phyloP scores from a whole-genome alignment of 169 alveolate genomes.

The Plasmodium vivax region DNA sequence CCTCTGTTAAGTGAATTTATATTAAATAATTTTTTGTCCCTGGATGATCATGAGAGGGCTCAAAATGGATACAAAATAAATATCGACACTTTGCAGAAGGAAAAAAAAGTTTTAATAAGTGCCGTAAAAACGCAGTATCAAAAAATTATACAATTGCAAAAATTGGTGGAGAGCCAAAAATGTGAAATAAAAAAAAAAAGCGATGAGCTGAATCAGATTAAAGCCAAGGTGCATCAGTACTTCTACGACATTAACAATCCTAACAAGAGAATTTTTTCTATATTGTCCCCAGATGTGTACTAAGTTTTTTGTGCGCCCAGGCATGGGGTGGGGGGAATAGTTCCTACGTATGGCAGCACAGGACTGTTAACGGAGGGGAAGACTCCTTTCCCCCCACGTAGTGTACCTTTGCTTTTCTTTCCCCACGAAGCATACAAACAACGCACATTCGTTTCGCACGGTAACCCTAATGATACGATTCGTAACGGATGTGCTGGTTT shows the following conservation, averaged over 20 bases:
- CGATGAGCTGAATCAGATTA: slow-evolving; percentile 67
- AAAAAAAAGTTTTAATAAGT: slow-evolving; percentile 64
- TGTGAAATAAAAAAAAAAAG: slow-evolving; percentile 56
- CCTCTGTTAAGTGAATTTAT: slow-evolving; percentile 54
- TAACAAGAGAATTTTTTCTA: slow-evolving; percentile 37
- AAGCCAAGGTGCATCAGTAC: slow-evolving; percentile 72
- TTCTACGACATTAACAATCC: slow-evolving; percentile 67
- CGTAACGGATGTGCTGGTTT: background rate
- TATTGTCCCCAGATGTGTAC: slow-evolving; percentile 61
- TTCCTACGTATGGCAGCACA: background rate
- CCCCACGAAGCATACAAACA: background rate
- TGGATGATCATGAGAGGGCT: slow-evolving; percentile 9
- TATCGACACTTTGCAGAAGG: slow-evolving; percentile 37
- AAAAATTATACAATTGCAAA: slow-evolving; percentile 44
- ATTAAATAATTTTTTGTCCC: slow-evolving; percentile 15
- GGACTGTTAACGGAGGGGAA: background rate
- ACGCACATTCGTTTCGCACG: background rate
- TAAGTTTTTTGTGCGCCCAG: background rate
- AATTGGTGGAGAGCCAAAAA: slow-evolving; percentile 58
- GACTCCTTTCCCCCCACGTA: background rate
- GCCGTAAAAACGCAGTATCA: slow-evolving; percentile 67
- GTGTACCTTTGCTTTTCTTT: background rate
- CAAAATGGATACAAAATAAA: slow-evolving; percentile 12
- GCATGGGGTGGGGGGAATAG: background rate
- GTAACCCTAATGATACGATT: background rate